A percentile compares a stretch with the other conserved stretches of the same genome.
These are phyloP conservation scores for Aureobasidium uvarum DNA, from an alignment of 2,329 filamentous ascomycete genomes.

Conservation along the genomic window DNA sequence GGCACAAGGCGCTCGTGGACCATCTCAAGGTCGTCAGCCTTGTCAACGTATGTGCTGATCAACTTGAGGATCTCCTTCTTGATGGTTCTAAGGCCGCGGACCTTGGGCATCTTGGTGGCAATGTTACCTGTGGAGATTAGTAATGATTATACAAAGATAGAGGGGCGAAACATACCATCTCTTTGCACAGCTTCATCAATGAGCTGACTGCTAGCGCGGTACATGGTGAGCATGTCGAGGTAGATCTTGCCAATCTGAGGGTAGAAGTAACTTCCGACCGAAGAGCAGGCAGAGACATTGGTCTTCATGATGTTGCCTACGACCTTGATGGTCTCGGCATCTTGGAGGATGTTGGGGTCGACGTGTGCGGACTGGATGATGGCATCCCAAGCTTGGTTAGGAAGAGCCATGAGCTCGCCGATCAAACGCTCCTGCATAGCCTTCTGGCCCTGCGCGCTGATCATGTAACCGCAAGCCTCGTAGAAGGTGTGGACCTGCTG, in stretches of 20 bases:
- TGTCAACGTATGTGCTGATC: conserved; percentile 96
- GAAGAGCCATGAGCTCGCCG: conserved; percentile 85
- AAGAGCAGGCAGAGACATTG: conserved; percentile 96
- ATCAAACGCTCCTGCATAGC: conserved; percentile 89
- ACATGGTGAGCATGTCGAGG: conserved; percentile 99
- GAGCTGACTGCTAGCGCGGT: conserved; percentile 90
- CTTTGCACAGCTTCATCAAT: conserved; percentile 89
- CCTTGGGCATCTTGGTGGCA: conserved; percentile 95
- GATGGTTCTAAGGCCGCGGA: conserved; percentile 91
- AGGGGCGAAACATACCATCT: conserved; percentile 61
- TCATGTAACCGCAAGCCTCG: conserved; percentile 99
- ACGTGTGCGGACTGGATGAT: conserved; percentile 87
- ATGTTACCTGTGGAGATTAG: conserved; percentile 66
- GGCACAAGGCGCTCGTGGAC: conserved; percentile 93
- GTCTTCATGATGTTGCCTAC: conserved; percentile 99
- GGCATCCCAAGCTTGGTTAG: conserved; percentile 91
- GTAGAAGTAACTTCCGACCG: conserved; percentile 95
- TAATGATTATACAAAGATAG: not conserved
- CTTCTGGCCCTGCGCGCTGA: conserved; percentile 94
- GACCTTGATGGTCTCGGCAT: conserved; percentile 94
- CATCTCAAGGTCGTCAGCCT: conserved; percentile 92
- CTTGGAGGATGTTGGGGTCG: conserved; percentile 82
- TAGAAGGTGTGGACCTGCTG: conserved; percentile 99
- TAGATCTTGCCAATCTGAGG: conserved; percentile 98
- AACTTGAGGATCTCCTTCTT: conserved; percentile 99